phyloP scores from a whole-genome alignment of 345 rosid species.

The Aegle marmelos region DNA sequence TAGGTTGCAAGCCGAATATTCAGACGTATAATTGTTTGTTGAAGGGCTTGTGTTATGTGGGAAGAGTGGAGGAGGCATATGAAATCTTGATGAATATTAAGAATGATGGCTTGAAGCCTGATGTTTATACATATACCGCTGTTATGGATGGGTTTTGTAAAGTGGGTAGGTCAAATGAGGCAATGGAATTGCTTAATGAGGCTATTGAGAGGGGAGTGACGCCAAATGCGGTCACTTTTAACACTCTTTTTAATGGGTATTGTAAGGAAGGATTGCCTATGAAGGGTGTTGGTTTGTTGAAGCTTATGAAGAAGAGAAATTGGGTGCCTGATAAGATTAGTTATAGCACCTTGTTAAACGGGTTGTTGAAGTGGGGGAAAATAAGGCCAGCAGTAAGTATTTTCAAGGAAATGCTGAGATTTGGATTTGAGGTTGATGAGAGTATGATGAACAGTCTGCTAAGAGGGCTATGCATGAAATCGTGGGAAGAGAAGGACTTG shows the following conservation, averaged over 20 bases:
- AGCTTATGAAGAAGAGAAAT: slow-evolving; percentile 48
- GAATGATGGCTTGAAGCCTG: slow-evolving; percentile 32
- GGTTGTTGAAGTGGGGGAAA: slow-evolving; percentile 53
- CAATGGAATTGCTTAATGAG: slow-evolving; percentile 55
- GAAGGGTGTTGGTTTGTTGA: slow-evolving; percentile 45
- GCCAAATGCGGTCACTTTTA: slow-evolving; percentile 51
- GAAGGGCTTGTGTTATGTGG: slow-evolving; percentile 67
- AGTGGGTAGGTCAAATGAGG: slow-evolving; percentile 68
- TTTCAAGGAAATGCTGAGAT: slow-evolving; percentile 42
- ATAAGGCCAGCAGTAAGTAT: slow-evolving; percentile 30
- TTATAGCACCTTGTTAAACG: slow-evolving; percentile 50
- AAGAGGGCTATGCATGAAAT: slow-evolving; percentile 42
- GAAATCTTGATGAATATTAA: slow-evolving; percentile 40
- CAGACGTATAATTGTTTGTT: slow-evolving; percentile 63
- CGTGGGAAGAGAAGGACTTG: slow-evolving; percentile 32
- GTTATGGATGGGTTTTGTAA: slow-evolving; percentile 75
- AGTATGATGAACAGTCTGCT: slow-evolving; percentile 38
- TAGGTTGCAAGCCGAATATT: slow-evolving; percentile 35
- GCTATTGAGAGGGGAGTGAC: slow-evolving; percentile 41
- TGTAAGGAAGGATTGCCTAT: slow-evolving; percentile 52
- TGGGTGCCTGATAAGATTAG: slow-evolving; percentile 47
- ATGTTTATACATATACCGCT: slow-evolving; percentile 54
- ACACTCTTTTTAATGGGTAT: slow-evolving; percentile 59
- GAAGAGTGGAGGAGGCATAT: slow-evolving; percentile 61
- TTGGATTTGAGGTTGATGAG: slow-evolving; percentile 41